Evolutionary conservation across 2,329 filamentous ascomycete genomes (phyloP).

Genomic region (Fusarium oxysporum): DNA sequence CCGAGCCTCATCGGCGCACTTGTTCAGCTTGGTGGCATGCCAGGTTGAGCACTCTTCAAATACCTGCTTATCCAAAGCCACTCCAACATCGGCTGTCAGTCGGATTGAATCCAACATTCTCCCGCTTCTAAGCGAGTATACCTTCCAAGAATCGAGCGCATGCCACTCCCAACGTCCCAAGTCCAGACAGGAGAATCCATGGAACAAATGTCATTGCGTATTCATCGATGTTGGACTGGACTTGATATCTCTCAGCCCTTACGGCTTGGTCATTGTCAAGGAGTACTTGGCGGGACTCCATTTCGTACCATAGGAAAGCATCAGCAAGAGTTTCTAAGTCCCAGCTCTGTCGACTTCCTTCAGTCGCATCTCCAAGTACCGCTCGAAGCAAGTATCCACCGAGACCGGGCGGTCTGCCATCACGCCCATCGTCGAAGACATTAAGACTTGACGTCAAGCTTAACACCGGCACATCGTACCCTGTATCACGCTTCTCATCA

Average conservation of each 20-base stretch:
- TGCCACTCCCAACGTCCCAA: constrained; percentile 15
- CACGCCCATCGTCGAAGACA: not conserved
- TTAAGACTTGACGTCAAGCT: not conserved
- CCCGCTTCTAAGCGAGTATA: constrained; percentile 25
- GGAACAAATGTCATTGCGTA: constrained; percentile 35
- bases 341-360: constrained; percentile 2
- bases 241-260: not conserved
- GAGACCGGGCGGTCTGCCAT: constrained; percentile 8
- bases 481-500: not conserved
- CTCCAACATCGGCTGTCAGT: constrained; percentile 26
- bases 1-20: constrained; percentile 5
- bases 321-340: constrained; percentile 19
- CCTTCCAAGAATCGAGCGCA: constrained; percentile 24
- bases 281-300: not conserved
- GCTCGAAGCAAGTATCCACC: constrained; percentile 17
- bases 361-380: not conserved
- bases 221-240: not conserved
- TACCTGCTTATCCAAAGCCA: constrained; percentile 22
- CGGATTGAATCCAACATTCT: constrained; percentile 22
- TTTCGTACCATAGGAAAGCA: constrained; percentile 31
- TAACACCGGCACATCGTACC: not conserved
- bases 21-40: constrained; percentile 14
- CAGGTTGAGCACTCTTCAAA: constrained; percentile 27
- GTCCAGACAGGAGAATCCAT: constrained; percentile 28
- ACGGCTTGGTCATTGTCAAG: not conserved